These are phyloP conservation scores for Kwoniella sp. DNA, from an alignment of 768 basidiomycete genomes.

Conservation along the genomic window DNA sequence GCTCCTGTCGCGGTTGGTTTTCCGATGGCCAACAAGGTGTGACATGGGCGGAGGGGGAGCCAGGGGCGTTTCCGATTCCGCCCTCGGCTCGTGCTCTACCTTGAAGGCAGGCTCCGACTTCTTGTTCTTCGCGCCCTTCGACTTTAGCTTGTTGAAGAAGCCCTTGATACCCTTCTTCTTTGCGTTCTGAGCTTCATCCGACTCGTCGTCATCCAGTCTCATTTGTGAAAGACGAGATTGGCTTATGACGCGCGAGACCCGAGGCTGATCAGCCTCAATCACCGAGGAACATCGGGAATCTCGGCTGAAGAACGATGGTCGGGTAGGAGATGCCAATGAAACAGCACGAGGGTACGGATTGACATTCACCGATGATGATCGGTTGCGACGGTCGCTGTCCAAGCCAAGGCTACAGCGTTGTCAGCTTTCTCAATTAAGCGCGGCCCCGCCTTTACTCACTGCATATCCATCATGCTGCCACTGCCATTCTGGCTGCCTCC, in stretches of 20 bases:
- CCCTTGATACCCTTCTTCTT: slow-evolving; percentile 51
- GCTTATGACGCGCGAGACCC: slow-evolving; percentile 16
- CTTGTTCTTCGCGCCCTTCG: slow-evolving; percentile 24
- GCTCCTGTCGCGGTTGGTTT: slow-evolving; percentile 29
- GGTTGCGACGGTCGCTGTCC: slow-evolving; percentile 44
- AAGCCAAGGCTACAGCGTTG: slow-evolving; percentile 42
- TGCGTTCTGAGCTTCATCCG: slow-evolving; percentile 22
- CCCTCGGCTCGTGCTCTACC: slow-evolving; percentile 1
- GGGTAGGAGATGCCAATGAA: slow-evolving; percentile 44
- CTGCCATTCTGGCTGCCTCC: slow-evolving; percentile 50
- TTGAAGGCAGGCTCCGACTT: slow-evolving; percentile 1
- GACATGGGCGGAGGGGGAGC: slow-evolving; percentile 88
- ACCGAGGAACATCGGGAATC: slow-evolving; percentile 33
- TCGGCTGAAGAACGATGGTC: slow-evolving; percentile 45
- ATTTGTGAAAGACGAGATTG: slow-evolving; percentile 33
- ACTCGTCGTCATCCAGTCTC: slow-evolving; percentile 11
- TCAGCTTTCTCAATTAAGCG: background rate
- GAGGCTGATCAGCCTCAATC: slow-evolving; percentile 4
- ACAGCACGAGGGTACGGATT: slow-evolving; percentile 41
- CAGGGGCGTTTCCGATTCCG: slow-evolving; percentile 56
- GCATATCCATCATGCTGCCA: slow-evolving; percentile 53
- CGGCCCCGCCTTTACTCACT: slow-evolving; percentile 35
- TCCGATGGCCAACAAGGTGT: slow-evolving; percentile 62
- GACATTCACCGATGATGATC: slow-evolving; percentile 21
- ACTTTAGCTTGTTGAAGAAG: slow-evolving; percentile 46